Evolutionary conservation across 2,329 filamentous ascomycete species (phyloP), one percentile per base, ranked within the genome.

Genomic region (Xylariaceae sp.): DNA sequence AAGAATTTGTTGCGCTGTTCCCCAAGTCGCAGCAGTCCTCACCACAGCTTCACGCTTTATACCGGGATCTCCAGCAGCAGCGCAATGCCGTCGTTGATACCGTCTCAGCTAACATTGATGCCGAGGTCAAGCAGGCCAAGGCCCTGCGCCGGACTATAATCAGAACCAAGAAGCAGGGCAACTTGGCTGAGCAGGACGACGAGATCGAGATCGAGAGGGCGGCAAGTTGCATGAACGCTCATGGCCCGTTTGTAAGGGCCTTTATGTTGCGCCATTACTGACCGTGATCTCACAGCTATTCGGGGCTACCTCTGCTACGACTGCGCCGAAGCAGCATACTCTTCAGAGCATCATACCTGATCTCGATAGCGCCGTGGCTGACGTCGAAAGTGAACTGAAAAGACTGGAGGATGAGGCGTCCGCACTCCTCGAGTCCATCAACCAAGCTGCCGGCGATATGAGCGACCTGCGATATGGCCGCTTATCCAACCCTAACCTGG

Each of bases 381-480:
- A 84, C 60, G 75, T 96, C 34, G 84, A 92, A 68, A 79, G 78
- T 17, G 88, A 94, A 69, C 84, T 93, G 57, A 76, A 79, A 59
- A 78, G 76, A 45, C 77, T 92, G 3, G 83, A 90, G 65, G 76
- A 81, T 39, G 87, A 93, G 65, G 84, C 88, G 56, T 78, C 79
- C 0, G 71, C 72, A 1, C 75, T 91, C 2, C 73, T 88, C 4
- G 77, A 81, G 3, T 82, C 84, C 9, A 81, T 94, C 55, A 80
- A 81, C 64, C 80, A 84, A 58, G 87, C 82, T 0, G 82, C 94
- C 13, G 88, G 88, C 37, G 84, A 83, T 52, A 76, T 96, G 71
- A 95, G 90, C 73, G 90, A 95, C 73, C 78, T 96, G 57, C 85
- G 89, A 51, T 93, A 94, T 68, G 91, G 92, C 44, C 86, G 86